Evolutionary conservation across 148 eudicot genomes (phyloP).

Genomic region (Camellia sinensis): DNA sequence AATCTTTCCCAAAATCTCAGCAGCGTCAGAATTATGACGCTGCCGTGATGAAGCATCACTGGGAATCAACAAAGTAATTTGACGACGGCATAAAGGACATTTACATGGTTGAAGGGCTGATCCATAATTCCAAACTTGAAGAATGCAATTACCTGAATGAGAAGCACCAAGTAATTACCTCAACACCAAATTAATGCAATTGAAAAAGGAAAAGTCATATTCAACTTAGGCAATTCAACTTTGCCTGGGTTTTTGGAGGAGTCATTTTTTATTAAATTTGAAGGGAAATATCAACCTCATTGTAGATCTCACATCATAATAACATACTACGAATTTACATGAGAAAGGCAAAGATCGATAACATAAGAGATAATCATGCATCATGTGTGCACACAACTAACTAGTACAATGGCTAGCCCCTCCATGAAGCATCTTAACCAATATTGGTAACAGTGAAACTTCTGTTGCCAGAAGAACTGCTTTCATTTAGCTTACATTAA

Average conservation of each 20-base stretch:
- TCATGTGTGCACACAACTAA: neutral
- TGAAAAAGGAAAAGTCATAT: neutral
- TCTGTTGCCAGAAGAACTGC: too few species aligned
- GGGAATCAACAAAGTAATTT: slow-evolving; percentile 78
- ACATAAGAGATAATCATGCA: neutral
- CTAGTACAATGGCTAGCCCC: too few species aligned
- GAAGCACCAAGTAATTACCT: neutral
- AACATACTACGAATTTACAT: neutral
- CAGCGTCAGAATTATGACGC: slow-evolving; percentile 44
- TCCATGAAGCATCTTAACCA: too few species aligned
- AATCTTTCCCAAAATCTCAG: slow-evolving; percentile 49
- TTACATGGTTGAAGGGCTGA: slow-evolving; percentile 71
- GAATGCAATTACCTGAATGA: slow-evolving; percentile 61
- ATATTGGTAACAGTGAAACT: too few species aligned
- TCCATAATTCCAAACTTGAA: slow-evolving; percentile 85
- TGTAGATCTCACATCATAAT: neutral
- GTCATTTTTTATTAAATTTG: neutral
- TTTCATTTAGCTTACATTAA: too few species aligned
- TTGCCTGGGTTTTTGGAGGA: neutral
- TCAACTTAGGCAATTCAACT: neutral
- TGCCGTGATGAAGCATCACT: slow-evolving; percentile 52
- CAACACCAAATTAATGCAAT: neutral
- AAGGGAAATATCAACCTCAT: too few species aligned
- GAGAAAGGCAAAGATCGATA: neutral
- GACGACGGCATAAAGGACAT: slow-evolving; percentile 89